Evolutionary conservation across 148 eudicot species (phyloP).

Genomic region (Rhododendron mucronatum): DNA sequence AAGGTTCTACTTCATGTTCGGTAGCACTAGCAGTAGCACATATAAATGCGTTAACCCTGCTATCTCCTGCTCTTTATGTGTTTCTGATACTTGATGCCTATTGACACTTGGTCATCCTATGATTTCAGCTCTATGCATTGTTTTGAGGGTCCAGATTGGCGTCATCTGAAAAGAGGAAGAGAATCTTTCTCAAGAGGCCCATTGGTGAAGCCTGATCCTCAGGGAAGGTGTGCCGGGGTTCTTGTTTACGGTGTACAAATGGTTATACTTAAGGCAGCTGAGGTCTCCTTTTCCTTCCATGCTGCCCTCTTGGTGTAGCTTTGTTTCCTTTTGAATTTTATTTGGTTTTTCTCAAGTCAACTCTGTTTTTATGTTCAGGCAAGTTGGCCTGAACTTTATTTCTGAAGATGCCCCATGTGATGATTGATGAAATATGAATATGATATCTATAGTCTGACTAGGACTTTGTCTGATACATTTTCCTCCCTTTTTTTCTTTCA

Average conservation of each 20-base stretch:
- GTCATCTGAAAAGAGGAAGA: conserved; percentile 82
- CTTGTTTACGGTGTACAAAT: conserved; percentile 89
- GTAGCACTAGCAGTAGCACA: background rate
- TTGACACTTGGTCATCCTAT: conserved; percentile 3
- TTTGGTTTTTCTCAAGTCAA: background rate
- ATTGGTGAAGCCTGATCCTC: conserved; percentile 83
- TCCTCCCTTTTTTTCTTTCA: background rate
- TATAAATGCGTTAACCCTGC: background rate
- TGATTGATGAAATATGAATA: background rate
- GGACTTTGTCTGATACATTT: background rate
- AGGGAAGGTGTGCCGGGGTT: conserved; percentile 93
- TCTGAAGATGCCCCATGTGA: background rate
- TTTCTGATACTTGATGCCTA: background rate
- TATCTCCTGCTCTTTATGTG: background rate
- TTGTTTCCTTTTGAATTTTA: conserved; percentile 3
- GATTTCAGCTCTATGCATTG: conserved; percentile 87
- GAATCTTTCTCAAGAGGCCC: conserved; percentile 93
- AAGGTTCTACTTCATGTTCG: background rate
- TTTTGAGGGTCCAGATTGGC: conserved; percentile 98
- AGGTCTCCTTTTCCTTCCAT: conserved; percentile 54
- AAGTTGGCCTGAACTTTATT: background rate
- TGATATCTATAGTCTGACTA: background rate
- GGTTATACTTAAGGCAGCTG: conserved; percentile 88
- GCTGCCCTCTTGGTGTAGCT: conserved; percentile 10
- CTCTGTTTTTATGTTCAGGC: background rate